Evolutionary conservation across 2,329 filamentous ascomycete genomes (phyloP), one percentile per base, ranked within the genome.

Genomic region (Cercospora beticola): DNA sequence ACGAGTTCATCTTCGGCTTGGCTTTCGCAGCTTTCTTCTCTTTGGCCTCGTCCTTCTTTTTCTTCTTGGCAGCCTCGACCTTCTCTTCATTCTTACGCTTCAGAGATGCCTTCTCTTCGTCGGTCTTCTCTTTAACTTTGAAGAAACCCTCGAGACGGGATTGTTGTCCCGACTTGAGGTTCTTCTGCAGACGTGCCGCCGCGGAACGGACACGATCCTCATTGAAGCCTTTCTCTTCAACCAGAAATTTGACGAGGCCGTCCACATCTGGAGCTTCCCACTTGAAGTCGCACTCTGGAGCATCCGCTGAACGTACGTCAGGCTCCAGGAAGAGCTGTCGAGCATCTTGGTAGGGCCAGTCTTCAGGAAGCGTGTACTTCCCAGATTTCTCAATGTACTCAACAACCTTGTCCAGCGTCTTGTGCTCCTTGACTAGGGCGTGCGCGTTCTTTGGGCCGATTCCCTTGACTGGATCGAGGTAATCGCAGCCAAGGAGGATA

Each of bases 61-160:
- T 96, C 87, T 98, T 98, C 84, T 94, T 97, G 82, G 93, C 93
- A 74, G 93, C 91, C 75, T 94, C 93, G 33, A 92, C 85, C 84
- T 96, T 96, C 82, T 94, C 92, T 63, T 98, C 94, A 43, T 95
- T 86, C 84, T 98, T 99, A 74, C 95, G 88, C 87, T 99, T 99
- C 77, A 96, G 83, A 52, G 82, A 89, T 64, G 90, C 90, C 82
- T 94, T 92, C 82, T 99, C 90, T 72, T 90, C 91, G 0, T 94
- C 92, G 0, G 94, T 93, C 84, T 94, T 96, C 70, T 93, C 91
- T 16, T 97, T 82, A 1, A 92, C 89, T 83, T 97, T 97, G 86
- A 99, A 99, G 84, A 99, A 99, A 0, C 95, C 95, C 78, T 98
- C 94, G 1, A 99, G 84, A 23, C 95, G 87, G 30, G 92, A 90